Evolutionary conservation across 2,329 filamentous ascomycete species (phyloP), one percentile per base, ranked within the genome.

Genomic region (Fusarium denticulatum): DNA sequence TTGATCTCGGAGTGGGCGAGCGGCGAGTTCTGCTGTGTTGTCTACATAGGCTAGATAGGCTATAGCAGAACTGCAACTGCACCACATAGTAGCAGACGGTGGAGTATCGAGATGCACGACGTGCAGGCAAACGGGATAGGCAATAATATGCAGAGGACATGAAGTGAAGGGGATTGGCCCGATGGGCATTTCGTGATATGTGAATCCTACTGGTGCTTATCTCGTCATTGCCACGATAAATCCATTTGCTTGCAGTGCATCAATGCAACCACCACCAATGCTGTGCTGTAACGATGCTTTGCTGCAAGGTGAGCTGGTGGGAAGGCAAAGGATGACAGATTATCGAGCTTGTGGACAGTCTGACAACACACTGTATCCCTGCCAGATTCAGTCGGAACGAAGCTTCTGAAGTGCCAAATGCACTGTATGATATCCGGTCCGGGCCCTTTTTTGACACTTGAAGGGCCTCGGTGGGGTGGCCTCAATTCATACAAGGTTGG

Each of bases 221-320:
- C 53, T 71, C 45, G 46, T 43, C 46, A 50, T 74, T 60, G 72
- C 72, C 72, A 74, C 60, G 37, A 73, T 64, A 61, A 66, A 58
- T 39, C 55, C 46, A 67, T 67, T 62, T 73, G 55, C 56, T 62
- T 57, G 66, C 53, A 61, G 56, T 43, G 69, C 57, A 42, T 52
- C 45, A 66, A 70, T 73, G 69, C 72, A 67, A 72, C 65, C 73
- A 65, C 65, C 73, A 65, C 64, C 52, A 36, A 37, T 42, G 42
- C 67, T 72, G 65, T 69, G 55, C 62, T 78, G 75, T 71, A 77
- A 77, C 76, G 67, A 76, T 78, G 49, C 62, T 70, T 64, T 70
- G 65, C 66, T 77, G 76, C 76, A 75, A 66, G 73, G 71, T 78
- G 76, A 78, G 71, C 64, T 78, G 76, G 73, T 78, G 64, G 66